Base-by-base conservation (phyloP, 2,329 filamentous ascomycete genomes). In the Pleurostoma richardsiae region DNA sequence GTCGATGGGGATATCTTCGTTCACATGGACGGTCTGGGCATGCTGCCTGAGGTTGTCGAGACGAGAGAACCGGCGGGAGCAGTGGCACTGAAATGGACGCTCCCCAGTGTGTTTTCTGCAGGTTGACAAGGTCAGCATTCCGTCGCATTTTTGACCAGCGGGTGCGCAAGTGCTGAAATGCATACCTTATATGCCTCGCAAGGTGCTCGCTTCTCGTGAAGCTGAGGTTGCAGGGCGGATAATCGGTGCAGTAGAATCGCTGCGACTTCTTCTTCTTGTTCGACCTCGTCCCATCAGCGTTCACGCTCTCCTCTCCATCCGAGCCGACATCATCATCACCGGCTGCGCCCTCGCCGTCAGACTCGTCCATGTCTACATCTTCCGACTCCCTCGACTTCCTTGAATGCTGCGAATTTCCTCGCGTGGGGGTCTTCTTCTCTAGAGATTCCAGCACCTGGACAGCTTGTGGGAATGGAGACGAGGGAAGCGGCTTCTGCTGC, bases 171-270 rank as follows among this genome's bases (percentile, higher is more conserved):
- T 7, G 28, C 47, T 57, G 33, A 27, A 42, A 46, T 46, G 64
- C 72, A 52, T 77, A 91, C 85, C 91, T 83, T 57, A 99, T 97
- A 61, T 99, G 94, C 44, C 94, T 81, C 11, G 92, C 92, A 50
- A 99, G 68, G 72, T 99, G 94, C 64, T 99, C 94, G 61, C 92
- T 97, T 52, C 94, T 77, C 0, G 94, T 97, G 63, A 99, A 99
- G 66, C 90, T 96, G 48, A 99, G 67, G 59, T 86, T 91, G 67
- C 94, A 99, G 4, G 91, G 91, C 29, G 92, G 92, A 57, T 90
- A 97, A 30, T 96, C 90, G 4, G 87, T 95, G 69, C 94, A 99
- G 67, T 92, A 96, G 67, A 99, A 99, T 41, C 90, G 83, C 65
- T 96, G 90, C 1, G 90, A 90, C 67, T 96, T 96, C 71, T 96